Base-by-base conservation (phyloP, 768 basidiomycete genomes). In the Suillus paluster region DNA sequence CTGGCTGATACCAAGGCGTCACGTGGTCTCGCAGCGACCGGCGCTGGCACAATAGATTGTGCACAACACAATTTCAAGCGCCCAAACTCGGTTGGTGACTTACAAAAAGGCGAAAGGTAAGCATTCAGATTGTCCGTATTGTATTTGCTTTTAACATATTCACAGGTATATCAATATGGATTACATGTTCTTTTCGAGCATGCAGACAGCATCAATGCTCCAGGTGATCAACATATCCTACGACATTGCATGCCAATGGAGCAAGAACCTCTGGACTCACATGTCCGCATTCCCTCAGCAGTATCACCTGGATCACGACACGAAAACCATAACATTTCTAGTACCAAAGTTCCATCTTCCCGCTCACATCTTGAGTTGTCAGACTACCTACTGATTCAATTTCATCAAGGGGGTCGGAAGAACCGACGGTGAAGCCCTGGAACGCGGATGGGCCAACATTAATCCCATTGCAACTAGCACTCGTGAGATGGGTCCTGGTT, bases 281-380 rank as follows among this genome's bases (percentile, higher is more conserved):
- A 67, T 45, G 44, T 45, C 44, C 3, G 21, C 44, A 45, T 45
- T 45, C 44, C 45, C 50, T 62, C 63, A 68, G 65, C 38, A 64
- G 68, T 10, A 34, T 2, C 56, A 49, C 5, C 41, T 60, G n/a
- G 44, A 63, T 21, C 14, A 39, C 12, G 41, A 30, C 27, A 1
- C 52, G 1, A 38, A 33, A 33, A 21, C 21, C 0, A 62, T 66
- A n/a, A 36, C 33, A 1, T 72, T 55, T 39, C 56, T 70, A n/a
- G 67, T 81, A 14, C 80, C 78, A 0, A 72, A 73, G 45, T 78
- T 75, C 65, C 80, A 81, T 38, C 65, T 79, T 33, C 65, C 69
- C 15, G 72, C 63, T 0, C 80, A 81, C 55, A 67, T 65, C 2
- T 23, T 63, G 1, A 19, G 50, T 3, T 78, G 77, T 58, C 71